These are phyloP conservation scores for Curvularia sp. DNA, from an alignment of 2,329 filamentous ascomycete genomes.

Conservation along the genomic window DNA sequence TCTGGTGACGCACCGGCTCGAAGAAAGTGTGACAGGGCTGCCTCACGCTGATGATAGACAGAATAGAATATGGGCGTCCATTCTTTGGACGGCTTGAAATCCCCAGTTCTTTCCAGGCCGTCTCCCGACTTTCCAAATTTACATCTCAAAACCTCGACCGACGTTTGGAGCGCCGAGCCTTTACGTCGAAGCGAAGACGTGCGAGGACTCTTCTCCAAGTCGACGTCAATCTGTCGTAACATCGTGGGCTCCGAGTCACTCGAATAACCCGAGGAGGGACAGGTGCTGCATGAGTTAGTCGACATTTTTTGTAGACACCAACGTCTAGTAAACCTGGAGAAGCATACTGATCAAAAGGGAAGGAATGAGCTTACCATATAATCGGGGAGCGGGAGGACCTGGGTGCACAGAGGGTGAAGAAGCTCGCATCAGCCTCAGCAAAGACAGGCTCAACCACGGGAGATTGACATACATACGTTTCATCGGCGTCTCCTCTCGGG, in stretches of 20 bases:
- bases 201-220: conserved; percentile 17
- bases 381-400: conserved; percentile 6
- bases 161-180: conserved; percentile 39
- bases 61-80: conserved; percentile 45
- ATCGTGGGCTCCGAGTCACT: conserved; percentile 26
- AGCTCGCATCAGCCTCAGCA: conserved; percentile 2
- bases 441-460: conserved; percentile 2
- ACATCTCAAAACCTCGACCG: conserved; percentile 43
- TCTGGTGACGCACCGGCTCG: conserved; percentile 39
- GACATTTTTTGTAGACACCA: conserved; percentile 17
- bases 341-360: background rate
- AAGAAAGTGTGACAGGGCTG: conserved; percentile 43
- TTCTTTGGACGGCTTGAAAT: conserved; percentile 32
- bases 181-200: conserved; percentile 24
- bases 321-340: conserved; percentile 3
- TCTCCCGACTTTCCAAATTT: conserved; percentile 35
- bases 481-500: conserved; percentile 9
- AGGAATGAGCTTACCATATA: conserved; percentile 4
- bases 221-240: conserved; percentile 24
- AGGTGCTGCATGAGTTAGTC: conserved; percentile 29
- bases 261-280: conserved; percentile 23
- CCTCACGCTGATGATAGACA: conserved; percentile 41
- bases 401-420: conserved; percentile 12
- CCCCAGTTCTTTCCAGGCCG: conserved; percentile 9
- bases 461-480: conserved; percentile 14